These are phyloP conservation scores for Stephanodiscus triporus DNA, from an alignment of 108 stramenopile species.

Conservation along the genomic window DNA sequence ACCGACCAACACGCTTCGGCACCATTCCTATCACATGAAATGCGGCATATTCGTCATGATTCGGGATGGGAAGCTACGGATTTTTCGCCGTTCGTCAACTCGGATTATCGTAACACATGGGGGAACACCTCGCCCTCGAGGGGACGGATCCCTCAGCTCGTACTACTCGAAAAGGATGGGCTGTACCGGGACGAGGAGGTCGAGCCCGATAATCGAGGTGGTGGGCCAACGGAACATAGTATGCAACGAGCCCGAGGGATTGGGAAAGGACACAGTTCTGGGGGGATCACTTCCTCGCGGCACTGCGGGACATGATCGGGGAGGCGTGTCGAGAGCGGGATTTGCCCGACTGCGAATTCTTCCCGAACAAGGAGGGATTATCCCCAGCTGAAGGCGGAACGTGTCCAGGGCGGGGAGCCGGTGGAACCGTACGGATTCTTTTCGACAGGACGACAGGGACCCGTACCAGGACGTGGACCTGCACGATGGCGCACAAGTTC, in stretches of 20 bases:
- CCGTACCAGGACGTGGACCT: constrained; percentile 94
- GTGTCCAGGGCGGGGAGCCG: constrained; percentile 70
- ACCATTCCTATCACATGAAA: constrained; percentile 99
- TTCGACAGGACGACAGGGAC: constrained; percentile 96
- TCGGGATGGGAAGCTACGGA: constrained; percentile 82
- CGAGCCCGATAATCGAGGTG: constrained; percentile 88
- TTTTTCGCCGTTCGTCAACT: constrained; percentile 98
- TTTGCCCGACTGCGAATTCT: constrained; percentile 99
- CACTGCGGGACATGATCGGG: constrained; percentile 96
- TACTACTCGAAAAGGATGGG: constrained; percentile 89
- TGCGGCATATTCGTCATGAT: constrained; percentile 99
- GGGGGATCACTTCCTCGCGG: constrained; percentile 97
- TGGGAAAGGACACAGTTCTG: constrained; percentile 85
- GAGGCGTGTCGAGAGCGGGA: constrained; percentile 86
- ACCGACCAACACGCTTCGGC: constrained; percentile 87
- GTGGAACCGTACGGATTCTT: constrained; percentile 99
- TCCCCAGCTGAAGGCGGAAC: constrained; percentile 97
- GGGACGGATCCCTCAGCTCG: constrained; percentile 75
- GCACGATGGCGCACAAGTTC: constrained; percentile 78
- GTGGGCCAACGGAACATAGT: constrained; percentile 99
- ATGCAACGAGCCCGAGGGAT: constrained; percentile 93
- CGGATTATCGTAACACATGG: constrained; percentile 90
- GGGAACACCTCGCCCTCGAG: constrained; percentile 75
- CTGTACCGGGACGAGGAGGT: constrained; percentile 92
- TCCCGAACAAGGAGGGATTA: constrained; percentile 99